Conservation (phyloP, 345 rosid species). For the Corchorus capsularis region DNA sequence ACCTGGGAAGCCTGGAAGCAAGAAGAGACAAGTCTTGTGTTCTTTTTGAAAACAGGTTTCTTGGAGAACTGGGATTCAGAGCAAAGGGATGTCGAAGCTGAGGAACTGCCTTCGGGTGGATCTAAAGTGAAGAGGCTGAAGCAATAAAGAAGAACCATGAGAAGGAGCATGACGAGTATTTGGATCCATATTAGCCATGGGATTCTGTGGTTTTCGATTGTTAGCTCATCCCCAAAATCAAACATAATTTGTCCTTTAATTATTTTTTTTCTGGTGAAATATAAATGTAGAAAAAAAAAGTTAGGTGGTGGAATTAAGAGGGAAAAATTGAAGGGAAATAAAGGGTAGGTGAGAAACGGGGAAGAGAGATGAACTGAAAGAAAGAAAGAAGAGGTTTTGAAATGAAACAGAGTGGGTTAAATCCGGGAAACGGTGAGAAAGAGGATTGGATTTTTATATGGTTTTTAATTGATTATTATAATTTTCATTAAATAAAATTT, state of each 20-base stretch:
- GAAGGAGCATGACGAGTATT: slow-evolving; percentile 60
- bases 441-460: neutral
- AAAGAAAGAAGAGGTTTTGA: neutral
- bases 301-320: neutral
- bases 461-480: neutral
- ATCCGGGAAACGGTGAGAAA: neutral
- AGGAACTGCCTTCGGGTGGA: slow-evolving; percentile 11
- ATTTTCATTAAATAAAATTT: no score
- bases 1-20: slow-evolving; percentile 43
- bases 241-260: slow-evolving; percentile 31
- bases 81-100: slow-evolving; percentile 24
- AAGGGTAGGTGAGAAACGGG: neutral
- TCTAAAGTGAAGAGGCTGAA: slow-evolving; percentile 40
- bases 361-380: neutral
- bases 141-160: slow-evolving; percentile 60
- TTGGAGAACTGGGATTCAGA: neutral
- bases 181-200: slow-evolving; percentile 92
- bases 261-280: neutral
- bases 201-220: slow-evolving; percentile 53
- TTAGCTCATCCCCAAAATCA: slow-evolving; percentile 55
- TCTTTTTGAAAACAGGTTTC: slow-evolving; percentile 12
- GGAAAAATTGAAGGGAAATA: neutral
- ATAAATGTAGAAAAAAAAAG: neutral
- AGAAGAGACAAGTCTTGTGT: slow-evolving; percentile 7
- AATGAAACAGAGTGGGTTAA: neutral